These are phyloP conservation scores for Casuarina glauca DNA, from an alignment of 306 rosid genomes.

Conservation along the genomic window DNA sequence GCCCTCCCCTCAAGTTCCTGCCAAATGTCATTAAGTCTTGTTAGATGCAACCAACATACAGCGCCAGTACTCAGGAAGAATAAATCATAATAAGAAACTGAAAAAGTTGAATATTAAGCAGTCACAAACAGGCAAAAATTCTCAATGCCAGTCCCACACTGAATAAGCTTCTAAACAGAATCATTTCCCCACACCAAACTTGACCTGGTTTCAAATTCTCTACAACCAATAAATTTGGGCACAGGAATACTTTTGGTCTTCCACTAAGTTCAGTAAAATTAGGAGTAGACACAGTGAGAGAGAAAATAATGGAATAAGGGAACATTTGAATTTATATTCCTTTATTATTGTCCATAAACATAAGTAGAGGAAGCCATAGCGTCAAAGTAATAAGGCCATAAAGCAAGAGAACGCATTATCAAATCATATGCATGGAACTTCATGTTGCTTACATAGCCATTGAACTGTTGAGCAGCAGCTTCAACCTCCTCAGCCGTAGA, in stretches of 20 bases:
- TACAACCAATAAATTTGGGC: not conserved
- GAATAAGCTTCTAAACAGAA: not conserved
- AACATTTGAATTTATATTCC: not conserved
- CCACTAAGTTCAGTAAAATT: not conserved
- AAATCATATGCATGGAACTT: not conserved
- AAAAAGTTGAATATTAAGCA: not conserved
- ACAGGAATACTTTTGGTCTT: not conserved
- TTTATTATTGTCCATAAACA: not conserved
- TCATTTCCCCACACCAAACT: not conserved
- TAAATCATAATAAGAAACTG: not conserved
- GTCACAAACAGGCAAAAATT: not conserved
- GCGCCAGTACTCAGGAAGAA: conserved; percentile 1
- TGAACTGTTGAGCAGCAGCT: conserved; percentile 76
- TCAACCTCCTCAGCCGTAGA: conserved; percentile 64
- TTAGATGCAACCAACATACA: conserved; percentile 18
- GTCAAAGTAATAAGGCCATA: not conserved
- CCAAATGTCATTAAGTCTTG: conserved; percentile 17
- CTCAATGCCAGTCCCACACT: not conserved
- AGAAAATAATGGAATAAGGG: not conserved
- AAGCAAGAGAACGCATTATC: conserved; percentile 7
- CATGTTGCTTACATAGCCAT: conserved; percentile 77
- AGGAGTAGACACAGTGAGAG: not conserved
- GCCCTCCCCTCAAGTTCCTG: conserved; percentile 82
- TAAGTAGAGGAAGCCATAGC: not conserved
- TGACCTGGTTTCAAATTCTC: not conserved